Base-by-base conservation (phyloP, 768 basidiomycete species). In the Mrakia hoshinonis region DNA sequence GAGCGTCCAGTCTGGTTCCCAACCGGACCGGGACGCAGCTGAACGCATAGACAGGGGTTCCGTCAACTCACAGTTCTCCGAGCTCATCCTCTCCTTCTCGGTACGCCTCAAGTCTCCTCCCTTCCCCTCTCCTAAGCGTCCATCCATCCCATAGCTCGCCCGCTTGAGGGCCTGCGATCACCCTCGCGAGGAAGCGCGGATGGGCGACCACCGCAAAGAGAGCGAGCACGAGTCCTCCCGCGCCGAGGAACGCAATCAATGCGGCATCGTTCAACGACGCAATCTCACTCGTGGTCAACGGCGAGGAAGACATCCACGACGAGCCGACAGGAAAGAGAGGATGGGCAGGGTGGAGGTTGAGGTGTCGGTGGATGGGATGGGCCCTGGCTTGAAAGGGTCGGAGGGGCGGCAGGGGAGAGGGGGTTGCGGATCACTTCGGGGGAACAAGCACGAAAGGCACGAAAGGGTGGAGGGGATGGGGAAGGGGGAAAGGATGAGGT, bases 191-290 rank as follows among this genome's bases (percentile, higher is more conserved):
- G 34, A 48, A 22, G 13, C 70, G 38, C 1, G 70, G 61, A 24
- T 65, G 70, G 24, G 70, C 63, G 11, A 49, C 70, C 1, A 71
- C 29, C 6, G 52, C 62, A 31, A 71, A 71, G 4, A 58, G n/a
- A 1, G 9, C 62, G 20, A 66, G 51, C 24, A 60, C 46, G 5
- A 48, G 36, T 7, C 29, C 70, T 52, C 34, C 15, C 9, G 24
- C 51, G 43, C 34, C 48, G 26, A 60, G 52, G 43, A 55, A 71
- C 0, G 15, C 52, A 12, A 46, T 12, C 9, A 66, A 20, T 13
- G 51, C 43, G 5, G 51, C 31, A 11, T 34, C 18, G 64, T 71
- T 71, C 24, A 51, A n/a, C 6, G 47, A 49, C 26, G 11, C 11
- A 13, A 12, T 29, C 18, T 66, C 64, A 12, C 13, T 22, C 20